A percentile compares a stretch with the other conserved stretches of the same genome.
These are phyloP conservation scores for Collybia nuda DNA, from an alignment of 768 basidiomycete genomes.

Conservation along the genomic window DNA sequence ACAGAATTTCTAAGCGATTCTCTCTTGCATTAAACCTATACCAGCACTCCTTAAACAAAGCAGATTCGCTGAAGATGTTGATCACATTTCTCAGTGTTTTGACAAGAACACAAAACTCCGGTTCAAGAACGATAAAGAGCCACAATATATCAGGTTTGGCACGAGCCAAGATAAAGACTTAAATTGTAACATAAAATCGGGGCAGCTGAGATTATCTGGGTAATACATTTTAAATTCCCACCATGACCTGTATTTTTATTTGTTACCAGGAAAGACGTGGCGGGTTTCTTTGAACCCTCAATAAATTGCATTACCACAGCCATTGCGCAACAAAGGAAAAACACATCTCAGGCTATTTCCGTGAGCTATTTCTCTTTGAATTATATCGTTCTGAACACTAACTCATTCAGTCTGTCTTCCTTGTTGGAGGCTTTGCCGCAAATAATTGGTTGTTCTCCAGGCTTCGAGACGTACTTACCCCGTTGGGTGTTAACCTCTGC, in stretches of 20 bases:
- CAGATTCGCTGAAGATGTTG: slow-evolving; percentile 32
- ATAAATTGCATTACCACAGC: slow-evolving; percentile 14
- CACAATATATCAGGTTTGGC: slow-evolving; percentile 41
- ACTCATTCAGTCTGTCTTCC: slow-evolving; percentile 21
- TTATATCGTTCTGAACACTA: not conserved
- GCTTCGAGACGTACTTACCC: slow-evolving; percentile 28
- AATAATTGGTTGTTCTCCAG: slow-evolving; percentile 41
- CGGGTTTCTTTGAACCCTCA: slow-evolving; percentile 19
- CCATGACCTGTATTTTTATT: not conserved
- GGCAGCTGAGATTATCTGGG: slow-evolving; percentile 36
- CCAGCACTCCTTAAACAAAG: slow-evolving; percentile 19
- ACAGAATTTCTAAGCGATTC: not conserved
- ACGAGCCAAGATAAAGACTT: slow-evolving; percentile 34
- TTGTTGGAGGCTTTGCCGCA: slow-evolving; percentile 48
- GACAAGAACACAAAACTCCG: slow-evolving; percentile 40
- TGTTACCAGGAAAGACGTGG: slow-evolving; percentile 13
- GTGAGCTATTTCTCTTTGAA: slow-evolving; percentile 7
- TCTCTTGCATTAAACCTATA: not conserved
- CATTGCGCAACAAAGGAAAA: slow-evolving; percentile 5
- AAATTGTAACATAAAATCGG: slow-evolving; percentile 32
- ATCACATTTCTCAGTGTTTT: slow-evolving; percentile 33
- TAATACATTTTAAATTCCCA: slow-evolving; percentile 1
- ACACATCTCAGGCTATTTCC: slow-evolving; percentile 11
- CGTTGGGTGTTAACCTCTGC: slow-evolving; percentile 27
- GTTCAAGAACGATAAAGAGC: slow-evolving; percentile 32